These are phyloP conservation scores for Mycena galopus DNA, from an alignment of 768 basidiomycete species.

Conservation along the genomic window DNA sequence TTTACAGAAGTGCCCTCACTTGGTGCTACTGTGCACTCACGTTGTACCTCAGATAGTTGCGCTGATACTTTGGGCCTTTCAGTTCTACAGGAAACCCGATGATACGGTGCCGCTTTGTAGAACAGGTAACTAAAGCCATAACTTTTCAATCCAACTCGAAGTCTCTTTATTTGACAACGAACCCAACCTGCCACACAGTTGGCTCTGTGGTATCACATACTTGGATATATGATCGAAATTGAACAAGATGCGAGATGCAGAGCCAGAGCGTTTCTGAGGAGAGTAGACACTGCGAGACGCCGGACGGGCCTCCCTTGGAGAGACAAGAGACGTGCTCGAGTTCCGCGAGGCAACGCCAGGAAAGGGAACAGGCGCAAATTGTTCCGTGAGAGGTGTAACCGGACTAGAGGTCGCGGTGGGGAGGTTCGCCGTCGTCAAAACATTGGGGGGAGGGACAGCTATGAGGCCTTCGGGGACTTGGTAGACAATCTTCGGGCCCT, in stretches of 20 bases:
- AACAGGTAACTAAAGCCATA: too few relatives aligned
- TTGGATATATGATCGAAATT: constrained; percentile 93
- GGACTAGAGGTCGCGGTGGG: constrained; percentile 54
- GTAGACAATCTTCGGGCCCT: constrained; percentile 91
- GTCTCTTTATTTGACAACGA: constrained; percentile 69
- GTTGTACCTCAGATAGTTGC: constrained; percentile 94
- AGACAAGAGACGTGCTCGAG: constrained; percentile 65
- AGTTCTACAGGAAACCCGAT: constrained; percentile 93
- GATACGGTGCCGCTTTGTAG: constrained; percentile 79
- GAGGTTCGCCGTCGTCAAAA: constrained; percentile 42
- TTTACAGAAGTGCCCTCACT: too few relatives aligned
- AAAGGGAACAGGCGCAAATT: constrained; percentile 38
- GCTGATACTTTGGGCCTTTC: constrained; percentile 74
- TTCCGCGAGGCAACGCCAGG: constrained; percentile 57
- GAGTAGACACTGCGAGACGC: constrained; percentile 58
- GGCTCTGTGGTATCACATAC: constrained; percentile 91
- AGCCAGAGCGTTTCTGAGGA: constrained; percentile 63
- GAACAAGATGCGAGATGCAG: constrained; percentile 73
- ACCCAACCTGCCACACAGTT: constrained; percentile 90
- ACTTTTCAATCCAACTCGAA: too few relatives aligned
- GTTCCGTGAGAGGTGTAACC: constrained; percentile 45
- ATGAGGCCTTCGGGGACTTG: constrained; percentile 96
- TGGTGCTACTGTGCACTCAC: constrained; percentile 45
- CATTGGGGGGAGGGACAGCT: constrained; percentile 55
- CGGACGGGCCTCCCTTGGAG: constrained; percentile 59